Evolutionary conservation across 164 flowering plant genomes (phyloP), one percentile per base, ranked within the genome.

Genomic region (Saururus chinensis): DNA sequence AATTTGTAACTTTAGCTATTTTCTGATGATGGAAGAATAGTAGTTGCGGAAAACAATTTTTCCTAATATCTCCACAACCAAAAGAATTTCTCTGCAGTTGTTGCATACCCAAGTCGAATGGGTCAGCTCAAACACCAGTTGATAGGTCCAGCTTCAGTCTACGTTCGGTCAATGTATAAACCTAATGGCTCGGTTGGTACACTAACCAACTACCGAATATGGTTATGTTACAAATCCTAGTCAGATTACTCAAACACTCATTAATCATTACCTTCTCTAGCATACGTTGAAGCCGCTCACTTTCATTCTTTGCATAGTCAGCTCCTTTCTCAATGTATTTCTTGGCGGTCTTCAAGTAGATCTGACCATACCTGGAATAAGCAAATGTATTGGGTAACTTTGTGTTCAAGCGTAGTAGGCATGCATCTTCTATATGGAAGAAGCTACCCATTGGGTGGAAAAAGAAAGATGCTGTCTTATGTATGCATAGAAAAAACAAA

Each of bases 261-360:
- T 12, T 45, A 35, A 58, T 10, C 24, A 6, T 65, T 69, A 93
- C 96, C 97, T 90, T 90, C 20, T 83, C 83, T 62, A 89, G 88
- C 41, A 93, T 80, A 72, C 96, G 97, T n/a, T 84, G 77, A 20
- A 93, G 77, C 40, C 99, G 75, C 64, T 73, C 79, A 37, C 73
- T 77, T 71, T 93, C 97, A 45, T 85, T 93, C 71, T 79, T 86
- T 26, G 88, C 85, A 74, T 90, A 93, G 57, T 84, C 97, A 68
- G 82, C 30, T 57, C 97, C 99, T 62, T 85, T 90, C 41, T 76
- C 84, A 73, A 82, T 24, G 60, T 71, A 71, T 58, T 64, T 85
- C 76, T 90, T 84, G 25, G 97, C 92, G 67, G 81, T 80, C 71
- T 88, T 93, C 68, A 77, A 49, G 68, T 93, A 93, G 60, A 88